Evolutionary conservation across 495 filamentous ascomycete species (phyloP), one percentile per base, ranked within the genome.

Genomic region (Podospora pseudoanserina): DNA sequence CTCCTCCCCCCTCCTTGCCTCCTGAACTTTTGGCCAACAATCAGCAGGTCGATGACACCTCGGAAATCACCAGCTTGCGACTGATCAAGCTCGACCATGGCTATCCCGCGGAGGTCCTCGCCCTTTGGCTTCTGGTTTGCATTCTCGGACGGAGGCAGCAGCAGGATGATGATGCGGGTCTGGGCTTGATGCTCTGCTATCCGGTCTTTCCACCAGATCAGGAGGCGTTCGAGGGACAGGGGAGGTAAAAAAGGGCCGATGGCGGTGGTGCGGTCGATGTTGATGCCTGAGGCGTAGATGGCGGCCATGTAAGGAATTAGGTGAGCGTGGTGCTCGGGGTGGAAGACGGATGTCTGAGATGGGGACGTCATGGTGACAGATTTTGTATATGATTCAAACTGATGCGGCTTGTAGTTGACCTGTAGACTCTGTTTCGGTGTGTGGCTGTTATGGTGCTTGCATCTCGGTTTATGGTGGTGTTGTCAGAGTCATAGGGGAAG

Each of bases 251-350:
- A 81, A 4, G 78, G 77, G 28, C 78, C 78, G 60, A 77, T 28
- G 59, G 26, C 16, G 16, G 61, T 70, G 71, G 77, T 78, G 53
- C 71, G 69, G 70, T 81, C 78, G 39, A 71, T 67, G 7, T 72
- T 74, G 68, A 81, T 79, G 68, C 79, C 79, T 0, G 74, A 74
- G 18, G 77, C 78, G 65, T 81, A 77, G 20, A 81, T 71, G 26
- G 77, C 78, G 30, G 79, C 79, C 27, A 81, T 74, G 72, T 78
- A 80, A 19, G 79, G 76, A 13, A 74, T 65, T 9, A 81, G 74
- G 65, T 76, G 74, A 61, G 66, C 71, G 65, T 81, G 78, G 49
- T 73, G 70, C 15, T 71, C 67, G 5, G 67, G 71, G 9, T 75
- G 73, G 70, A 79, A 80, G 74, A 76, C 62, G 67, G 74, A 72